These are phyloP conservation scores for Plantago major DNA, from an alignment of 257 asterid genomes.

Conservation along the genomic window DNA sequence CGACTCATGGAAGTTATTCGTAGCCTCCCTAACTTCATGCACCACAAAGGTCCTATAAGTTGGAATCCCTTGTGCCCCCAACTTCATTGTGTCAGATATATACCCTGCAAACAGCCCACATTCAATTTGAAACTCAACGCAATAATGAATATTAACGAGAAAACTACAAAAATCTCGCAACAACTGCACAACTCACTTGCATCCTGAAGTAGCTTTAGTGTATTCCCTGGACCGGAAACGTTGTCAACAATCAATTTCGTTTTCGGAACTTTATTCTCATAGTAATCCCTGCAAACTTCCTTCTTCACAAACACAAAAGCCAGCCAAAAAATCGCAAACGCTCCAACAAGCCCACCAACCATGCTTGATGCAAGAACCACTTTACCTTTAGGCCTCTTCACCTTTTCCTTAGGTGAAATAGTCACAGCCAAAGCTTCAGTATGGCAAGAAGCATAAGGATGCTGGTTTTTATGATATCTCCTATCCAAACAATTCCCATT, in stretches of 20 bases:
- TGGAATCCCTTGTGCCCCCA: slow-evolving; percentile 68
- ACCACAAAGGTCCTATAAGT: slow-evolving; percentile 61
- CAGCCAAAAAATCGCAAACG: slow-evolving; percentile 35
- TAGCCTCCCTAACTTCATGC: slow-evolving; percentile 83
- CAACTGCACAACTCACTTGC: slow-evolving; percentile 50
- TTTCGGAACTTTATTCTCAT: slow-evolving; percentile 29
- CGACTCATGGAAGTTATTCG: slow-evolving; percentile 50
- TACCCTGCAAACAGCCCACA: slow-evolving; percentile 45
- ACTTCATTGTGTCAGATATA: slow-evolving; percentile 72
- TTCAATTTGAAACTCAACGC: slow-evolving; percentile 1
- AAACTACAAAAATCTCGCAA: background rate
- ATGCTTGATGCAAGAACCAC: slow-evolving; percentile 56
- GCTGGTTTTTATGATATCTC: slow-evolving; percentile 32
- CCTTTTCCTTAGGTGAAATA: slow-evolving; percentile 26
- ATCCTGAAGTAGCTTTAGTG: slow-evolving; percentile 79
- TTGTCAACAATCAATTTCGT: slow-evolving; percentile 48
- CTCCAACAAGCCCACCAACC: slow-evolving; percentile 66
- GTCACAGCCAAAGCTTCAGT: slow-evolving; percentile 81
- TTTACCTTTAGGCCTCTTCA: slow-evolving; percentile 28
- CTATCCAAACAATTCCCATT: slow-evolving; percentile 61
- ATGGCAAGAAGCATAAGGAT: slow-evolving; percentile 53
- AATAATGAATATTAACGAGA: background rate
- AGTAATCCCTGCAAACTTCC: slow-evolving; percentile 28
- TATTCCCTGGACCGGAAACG: slow-evolving; percentile 48
- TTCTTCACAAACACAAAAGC: slow-evolving; percentile 46